A percentile compares a stretch with the other conserved stretches of the same genome.
phyloP scores from a whole-genome alignment of 1,139 yeast genomes.

The Suhomyces panamericanus region DNA sequence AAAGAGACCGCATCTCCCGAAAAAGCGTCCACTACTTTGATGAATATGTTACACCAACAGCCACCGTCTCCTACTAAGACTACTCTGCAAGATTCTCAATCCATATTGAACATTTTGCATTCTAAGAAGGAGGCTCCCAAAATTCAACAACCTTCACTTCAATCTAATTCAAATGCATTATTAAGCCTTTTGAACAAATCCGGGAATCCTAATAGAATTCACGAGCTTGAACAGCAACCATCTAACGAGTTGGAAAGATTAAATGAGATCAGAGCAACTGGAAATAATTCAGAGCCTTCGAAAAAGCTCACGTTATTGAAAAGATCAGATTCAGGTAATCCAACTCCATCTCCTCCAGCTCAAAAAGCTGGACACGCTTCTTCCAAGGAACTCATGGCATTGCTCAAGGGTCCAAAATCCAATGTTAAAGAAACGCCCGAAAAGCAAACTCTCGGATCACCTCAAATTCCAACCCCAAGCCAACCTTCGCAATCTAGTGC shows the following conservation, averaged over 20 bases:
- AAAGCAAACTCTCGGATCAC: constrained; percentile 1
- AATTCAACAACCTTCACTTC: neutral
- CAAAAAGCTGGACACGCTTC: constrained; percentile 8
- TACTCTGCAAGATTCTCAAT: constrained; percentile 6
- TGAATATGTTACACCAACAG: constrained; percentile 13
- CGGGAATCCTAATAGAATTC: constrained; percentile 3
- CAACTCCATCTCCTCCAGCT: neutral
- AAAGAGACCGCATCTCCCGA: constrained; percentile 7
- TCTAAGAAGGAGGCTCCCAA: constrained; percentile 3
- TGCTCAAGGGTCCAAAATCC: constrained; percentile 17
- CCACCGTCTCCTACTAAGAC: neutral
- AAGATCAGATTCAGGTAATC: constrained; percentile 19
- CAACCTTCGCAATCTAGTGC: constrained; percentile 9
- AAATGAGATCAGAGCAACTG: constrained; percentile 11
- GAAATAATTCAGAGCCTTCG: constrained; percentile 19
- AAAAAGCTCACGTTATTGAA: constrained; percentile 37
- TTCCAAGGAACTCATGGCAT: constrained; percentile 20
- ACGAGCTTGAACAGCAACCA: constrained; percentile 17
- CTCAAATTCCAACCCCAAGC: neutral
- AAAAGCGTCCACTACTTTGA: constrained; percentile 13
- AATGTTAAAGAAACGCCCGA: neutral
- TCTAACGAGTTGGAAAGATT: constrained; percentile 31
- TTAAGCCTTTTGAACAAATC: constrained; percentile 6
- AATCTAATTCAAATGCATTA: constrained; percentile 3
- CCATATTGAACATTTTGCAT: constrained; percentile 7